Evolutionary conservation across 306 rosid genomes (phyloP).

Genomic region (Cicer bijugum): DNA sequence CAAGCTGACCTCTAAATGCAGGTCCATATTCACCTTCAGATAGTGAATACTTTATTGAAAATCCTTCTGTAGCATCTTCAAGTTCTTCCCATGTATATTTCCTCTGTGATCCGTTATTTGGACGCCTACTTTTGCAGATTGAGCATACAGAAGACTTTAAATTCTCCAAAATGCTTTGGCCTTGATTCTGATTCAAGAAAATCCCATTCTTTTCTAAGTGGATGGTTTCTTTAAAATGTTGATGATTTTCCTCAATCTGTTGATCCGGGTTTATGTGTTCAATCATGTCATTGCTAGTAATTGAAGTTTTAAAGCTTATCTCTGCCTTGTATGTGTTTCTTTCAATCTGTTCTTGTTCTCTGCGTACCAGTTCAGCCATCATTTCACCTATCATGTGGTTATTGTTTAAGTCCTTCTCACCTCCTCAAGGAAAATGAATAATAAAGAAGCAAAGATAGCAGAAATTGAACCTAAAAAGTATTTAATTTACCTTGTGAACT

Average conservation of each 20-base stretch:
- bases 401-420: conserved; percentile 9
- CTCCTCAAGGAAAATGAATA: not conserved
- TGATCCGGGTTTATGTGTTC: conserved; percentile 18
- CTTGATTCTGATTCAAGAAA: conserved; percentile 17
- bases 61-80: conserved; percentile 62
- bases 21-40: conserved; percentile 65
- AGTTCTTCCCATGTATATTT: conserved; percentile 67
- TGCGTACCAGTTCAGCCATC: conserved; percentile 17
- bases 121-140: conserved; percentile 57
- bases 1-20: conserved; percentile 59
- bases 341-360: conserved; percentile 4
- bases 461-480: conserved; percentile 6
- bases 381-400: conserved; percentile 41
- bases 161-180: conserved; percentile 33
- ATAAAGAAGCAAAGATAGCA: conserved; percentile 8
- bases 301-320: not conserved
- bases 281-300: conserved; percentile 10
- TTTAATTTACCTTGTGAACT: conserved; percentile 44
- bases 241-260: conserved; percentile 36
- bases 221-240: conserved; percentile 18
- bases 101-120: conserved; percentile 50
- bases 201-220: conserved; percentile 14
- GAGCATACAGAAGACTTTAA: conserved; percentile 52
- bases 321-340: conserved; percentile 23
- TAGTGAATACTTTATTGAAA: conserved; percentile 59